Percentiles rank a stretch among this genome's conserved stretches.
phyloP scores from a whole-genome alignment of 805 yeast species.

The Candida krabiensis region DNA sequence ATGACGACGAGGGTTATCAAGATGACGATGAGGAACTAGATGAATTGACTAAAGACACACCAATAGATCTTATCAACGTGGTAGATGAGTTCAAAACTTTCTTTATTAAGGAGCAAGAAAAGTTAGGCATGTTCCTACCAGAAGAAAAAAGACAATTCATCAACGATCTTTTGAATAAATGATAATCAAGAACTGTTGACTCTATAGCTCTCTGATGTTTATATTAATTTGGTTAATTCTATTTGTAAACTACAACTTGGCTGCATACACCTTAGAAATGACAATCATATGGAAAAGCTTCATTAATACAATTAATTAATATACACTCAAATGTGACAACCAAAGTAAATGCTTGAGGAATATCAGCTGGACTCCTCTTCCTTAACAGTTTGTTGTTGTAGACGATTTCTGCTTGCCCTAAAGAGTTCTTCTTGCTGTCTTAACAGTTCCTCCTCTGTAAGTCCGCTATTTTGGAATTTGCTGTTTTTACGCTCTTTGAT shows the following conservation, averaged over 20 bases:
- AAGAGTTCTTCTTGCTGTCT: constrained; percentile 92
- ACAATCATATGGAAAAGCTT: constrained; percentile 3
- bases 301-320: constrained; percentile 6
- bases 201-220: too few species aligned
- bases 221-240: neutral
- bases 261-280: too few species aligned
- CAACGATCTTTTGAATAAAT: constrained; percentile 16
- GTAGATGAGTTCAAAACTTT: constrained; percentile 30
- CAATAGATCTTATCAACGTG: constrained; percentile 33
- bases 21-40: constrained; percentile 30
- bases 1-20: constrained; percentile 17
- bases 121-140: constrained; percentile 11
- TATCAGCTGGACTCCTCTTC: constrained; percentile 15
- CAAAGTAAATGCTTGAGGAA: neutral
- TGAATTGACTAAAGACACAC: constrained; percentile 32
- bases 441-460: constrained; percentile 88
- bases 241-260: too few species aligned
- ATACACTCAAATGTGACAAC: constrained; percentile 1
- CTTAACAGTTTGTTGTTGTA: constrained; percentile 29
- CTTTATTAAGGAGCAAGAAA: constrained; percentile 17
- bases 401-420: constrained; percentile 43
- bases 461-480: constrained; percentile 89
- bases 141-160: constrained; percentile 22
- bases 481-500: constrained; percentile 88
- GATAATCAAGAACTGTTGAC: constrained; percentile 2